phyloP scores from a whole-genome alignment of 2,329 filamentous ascomycete species.

The Cladosporium colombiae region DNA sequence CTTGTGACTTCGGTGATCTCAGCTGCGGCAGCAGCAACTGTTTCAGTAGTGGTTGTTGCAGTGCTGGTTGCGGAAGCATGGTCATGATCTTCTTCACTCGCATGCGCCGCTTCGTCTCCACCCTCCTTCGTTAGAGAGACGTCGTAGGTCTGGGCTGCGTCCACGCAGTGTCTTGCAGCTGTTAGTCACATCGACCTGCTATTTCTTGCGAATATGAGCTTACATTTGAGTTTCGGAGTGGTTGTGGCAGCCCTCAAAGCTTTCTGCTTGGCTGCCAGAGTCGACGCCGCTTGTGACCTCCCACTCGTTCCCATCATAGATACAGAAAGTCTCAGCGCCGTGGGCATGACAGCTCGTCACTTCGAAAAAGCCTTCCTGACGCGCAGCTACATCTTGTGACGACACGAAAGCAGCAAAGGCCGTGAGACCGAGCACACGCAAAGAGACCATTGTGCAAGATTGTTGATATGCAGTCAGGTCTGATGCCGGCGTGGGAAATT shows the following conservation, averaged over 20 bases:
- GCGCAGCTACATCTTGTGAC: neutral
- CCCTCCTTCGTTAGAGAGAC: neutral
- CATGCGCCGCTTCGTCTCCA: neutral
- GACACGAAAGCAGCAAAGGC: slow-evolving; percentile 10
- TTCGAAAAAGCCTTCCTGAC: slow-evolving; percentile 1
- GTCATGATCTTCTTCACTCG: neutral
- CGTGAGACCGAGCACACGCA: slow-evolving; percentile 1
- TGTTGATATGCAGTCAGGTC: neutral
- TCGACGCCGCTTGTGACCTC: slow-evolving; percentile 13
- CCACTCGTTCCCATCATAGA: slow-evolving; percentile 15
- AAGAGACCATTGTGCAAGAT: neutral
- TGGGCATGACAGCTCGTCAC: slow-evolving; percentile 11
- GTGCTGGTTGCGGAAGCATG: neutral
- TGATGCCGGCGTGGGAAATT: neutral
- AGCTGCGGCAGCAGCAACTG: neutral
- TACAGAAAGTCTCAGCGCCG: slow-evolving; percentile 6
- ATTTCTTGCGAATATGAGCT: neutral
- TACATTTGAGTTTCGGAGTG: slow-evolving; percentile 5
- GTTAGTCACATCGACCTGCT: neutral
- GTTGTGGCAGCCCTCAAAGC: slow-evolving; percentile 10
- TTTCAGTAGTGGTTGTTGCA: neutral
- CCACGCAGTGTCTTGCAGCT: slow-evolving; percentile 6
- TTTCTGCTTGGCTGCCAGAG: neutral
- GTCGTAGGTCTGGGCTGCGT: slow-evolving; percentile 14
- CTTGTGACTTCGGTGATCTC: slow-evolving; percentile 26